Evolutionary conservation across 2,329 filamentous ascomycete species (phyloP).

Genomic region (Epichloe sp.): DNA sequence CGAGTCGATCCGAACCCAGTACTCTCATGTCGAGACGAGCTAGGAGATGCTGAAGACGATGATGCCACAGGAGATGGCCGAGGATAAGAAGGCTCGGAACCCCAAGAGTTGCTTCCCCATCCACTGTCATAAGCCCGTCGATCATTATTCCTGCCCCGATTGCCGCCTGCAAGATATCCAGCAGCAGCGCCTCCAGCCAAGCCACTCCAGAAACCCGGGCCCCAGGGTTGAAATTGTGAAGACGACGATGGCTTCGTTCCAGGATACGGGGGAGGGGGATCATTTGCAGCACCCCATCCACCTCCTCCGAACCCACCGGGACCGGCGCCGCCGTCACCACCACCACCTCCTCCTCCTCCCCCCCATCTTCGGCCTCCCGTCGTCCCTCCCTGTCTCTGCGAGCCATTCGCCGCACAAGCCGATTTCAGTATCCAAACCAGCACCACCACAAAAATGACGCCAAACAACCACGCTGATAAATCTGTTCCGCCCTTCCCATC

Average conservation of each 20-base stretch:
- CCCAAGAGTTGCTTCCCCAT: slow-evolving; percentile 19
- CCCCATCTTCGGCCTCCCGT: slow-evolving; percentile 15
- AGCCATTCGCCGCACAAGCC: slow-evolving; percentile 24
- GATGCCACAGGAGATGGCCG: slow-evolving; percentile 16
- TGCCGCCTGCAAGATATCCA: slow-evolving; percentile 50
- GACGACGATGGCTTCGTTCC: slow-evolving; percentile 22
- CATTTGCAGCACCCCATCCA: slow-evolving; percentile 28
- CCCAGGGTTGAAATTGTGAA: slow-evolving; percentile 37
- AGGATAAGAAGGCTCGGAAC: slow-evolving; percentile 8
- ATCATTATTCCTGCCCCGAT: slow-evolving; percentile 24
- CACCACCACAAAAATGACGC: slow-evolving; percentile 46
- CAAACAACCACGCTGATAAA: slow-evolving; percentile 38
- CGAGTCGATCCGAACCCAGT: slow-evolving; percentile 62
- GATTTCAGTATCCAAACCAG: slow-evolving; percentile 48
- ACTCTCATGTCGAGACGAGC: slow-evolving; percentile 45
- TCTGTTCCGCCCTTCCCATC: slow-evolving; percentile 18
- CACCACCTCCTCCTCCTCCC: slow-evolving; percentile 20
- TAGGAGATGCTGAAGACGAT: slow-evolving; percentile 22
- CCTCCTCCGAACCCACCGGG: slow-evolving; percentile 17
- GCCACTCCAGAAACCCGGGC: slow-evolving; percentile 64
- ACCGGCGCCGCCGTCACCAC: slow-evolving; percentile 8
- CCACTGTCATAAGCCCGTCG: slow-evolving; percentile 10
- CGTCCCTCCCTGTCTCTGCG: slow-evolving; percentile 10
- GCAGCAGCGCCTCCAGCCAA: slow-evolving; percentile 56
- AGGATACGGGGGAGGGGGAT: slow-evolving; percentile 38